Evolutionary conservation across 345 rosid genomes (phyloP).

Genomic region (Geranium rotundifolium): DNA sequence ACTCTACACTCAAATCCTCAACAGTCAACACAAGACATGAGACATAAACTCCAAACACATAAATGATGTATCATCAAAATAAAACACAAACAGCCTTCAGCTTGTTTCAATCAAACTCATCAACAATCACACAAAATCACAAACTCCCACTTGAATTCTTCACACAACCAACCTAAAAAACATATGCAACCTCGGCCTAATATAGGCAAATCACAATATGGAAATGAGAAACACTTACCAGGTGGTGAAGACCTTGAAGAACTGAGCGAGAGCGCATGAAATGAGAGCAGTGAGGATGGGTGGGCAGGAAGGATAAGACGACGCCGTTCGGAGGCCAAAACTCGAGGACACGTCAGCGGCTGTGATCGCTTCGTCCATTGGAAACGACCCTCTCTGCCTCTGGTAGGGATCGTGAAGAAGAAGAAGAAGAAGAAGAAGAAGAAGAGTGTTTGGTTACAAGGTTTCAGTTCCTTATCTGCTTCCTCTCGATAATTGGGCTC

Average conservation of each 20-base stretch:
- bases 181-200: too few species aligned
- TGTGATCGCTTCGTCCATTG: slow-evolving; percentile 38
- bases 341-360: slow-evolving; percentile 33
- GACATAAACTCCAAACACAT: not conserved
- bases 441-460: not conserved
- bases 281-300: slow-evolving; percentile 42
- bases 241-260: slow-evolving; percentile 42
- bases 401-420: not conserved
- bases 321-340: slow-evolving; percentile 15
- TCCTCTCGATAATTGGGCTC: too few species aligned
- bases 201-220: not conserved
- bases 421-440: not conserved
- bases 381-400: not conserved
- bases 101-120: not conserved
- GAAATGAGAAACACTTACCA: slow-evolving; percentile 18
- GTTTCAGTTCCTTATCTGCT: not conserved
- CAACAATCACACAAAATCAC: too few species aligned
- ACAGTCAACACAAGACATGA: not conserved
- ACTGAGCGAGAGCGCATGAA: slow-evolving; percentile 42
- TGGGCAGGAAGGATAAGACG: slow-evolving; percentile 23
- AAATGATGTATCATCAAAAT: too few species aligned
- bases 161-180: not conserved
- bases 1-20: too few species aligned
- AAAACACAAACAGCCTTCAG: not conserved
- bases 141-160: too few species aligned